These are phyloP conservation scores for Pinus albicaulis DNA, from an alignment of 75 land plant species.

Conservation along the genomic window DNA sequence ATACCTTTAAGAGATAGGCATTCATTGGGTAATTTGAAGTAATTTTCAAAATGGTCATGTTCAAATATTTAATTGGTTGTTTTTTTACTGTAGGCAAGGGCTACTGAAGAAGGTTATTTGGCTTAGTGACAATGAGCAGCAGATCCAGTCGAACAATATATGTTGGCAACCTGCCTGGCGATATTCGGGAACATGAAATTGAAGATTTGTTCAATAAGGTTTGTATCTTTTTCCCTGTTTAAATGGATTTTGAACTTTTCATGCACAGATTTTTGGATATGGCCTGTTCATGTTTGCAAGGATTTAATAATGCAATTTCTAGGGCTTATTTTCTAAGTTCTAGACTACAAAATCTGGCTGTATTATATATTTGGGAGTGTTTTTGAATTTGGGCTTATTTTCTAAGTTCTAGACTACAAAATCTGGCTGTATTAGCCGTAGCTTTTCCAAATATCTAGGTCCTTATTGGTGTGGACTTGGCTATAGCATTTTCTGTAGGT, in stretches of 20 bases:
- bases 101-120: not conserved
- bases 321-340: not conserved
- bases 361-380: not conserved
- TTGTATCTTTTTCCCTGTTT: not conserved
- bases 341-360: not conserved
- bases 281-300: not conserved
- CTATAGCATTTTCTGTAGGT: no score
- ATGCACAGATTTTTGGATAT: not conserved
- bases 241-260: not conserved
- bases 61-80: not conserved
- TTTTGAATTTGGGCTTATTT: not conserved
- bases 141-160: conserved; percentile 59
- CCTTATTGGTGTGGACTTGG: no score
- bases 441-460: no score
- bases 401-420: not conserved
- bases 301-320: not conserved
- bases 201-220: conserved; percentile 31
- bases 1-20: not conserved
- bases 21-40: not conserved
- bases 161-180: conserved; percentile 56
- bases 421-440: not conserved
- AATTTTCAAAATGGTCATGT: not conserved
- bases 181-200: conserved; percentile 25
- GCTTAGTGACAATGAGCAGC: conserved; percentile 38
- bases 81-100: not conserved